Evolutionary conservation across 495 filamentous ascomycete genomes (phyloP).

Genomic region (Penicillium cataractarum): DNA sequence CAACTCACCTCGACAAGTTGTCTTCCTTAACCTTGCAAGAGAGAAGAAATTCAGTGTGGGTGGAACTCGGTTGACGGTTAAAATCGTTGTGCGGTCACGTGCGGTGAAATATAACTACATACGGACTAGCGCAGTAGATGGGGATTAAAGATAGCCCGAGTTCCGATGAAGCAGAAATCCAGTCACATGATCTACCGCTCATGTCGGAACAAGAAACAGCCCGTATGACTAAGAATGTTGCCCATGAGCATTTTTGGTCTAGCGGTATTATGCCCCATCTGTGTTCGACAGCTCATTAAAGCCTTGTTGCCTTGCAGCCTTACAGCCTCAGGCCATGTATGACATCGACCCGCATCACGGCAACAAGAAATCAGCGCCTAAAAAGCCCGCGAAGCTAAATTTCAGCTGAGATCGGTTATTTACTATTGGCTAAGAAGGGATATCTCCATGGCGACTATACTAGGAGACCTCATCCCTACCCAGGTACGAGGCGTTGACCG

Average conservation of each 20-base stretch:
- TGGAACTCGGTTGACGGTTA: constrained; percentile 39
- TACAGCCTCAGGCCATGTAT: constrained; percentile 21
- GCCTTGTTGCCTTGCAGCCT: neutral
- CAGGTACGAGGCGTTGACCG: constrained; percentile 7
- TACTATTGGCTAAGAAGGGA: constrained; percentile 15
- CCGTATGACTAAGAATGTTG: neutral
- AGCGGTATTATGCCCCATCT: neutral
- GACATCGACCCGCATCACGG: constrained; percentile 19
- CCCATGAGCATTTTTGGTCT: neutral
- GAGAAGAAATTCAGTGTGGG: constrained; percentile 37
- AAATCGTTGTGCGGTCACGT: constrained; percentile 57
- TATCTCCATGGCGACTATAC: constrained; percentile 28
- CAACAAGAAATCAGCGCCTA: constrained; percentile 7
- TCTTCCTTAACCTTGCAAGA: constrained; percentile 61
- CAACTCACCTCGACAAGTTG: constrained; percentile 59
- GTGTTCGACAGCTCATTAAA: neutral
- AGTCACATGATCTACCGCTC: constrained; percentile 1
- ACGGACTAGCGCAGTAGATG: constrained; percentile 3
- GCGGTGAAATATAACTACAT: constrained; percentile 10
- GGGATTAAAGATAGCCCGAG: constrained; percentile 5
- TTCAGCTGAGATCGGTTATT: constrained; percentile 20
- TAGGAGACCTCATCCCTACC: constrained; percentile 16
- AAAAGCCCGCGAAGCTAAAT: constrained; percentile 16
- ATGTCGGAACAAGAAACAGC: too few relatives aligned
- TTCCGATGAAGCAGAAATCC: neutral